phyloP scores from a whole-genome alignment of 345 rosid genomes.

The Clarkia xantiana region DNA sequence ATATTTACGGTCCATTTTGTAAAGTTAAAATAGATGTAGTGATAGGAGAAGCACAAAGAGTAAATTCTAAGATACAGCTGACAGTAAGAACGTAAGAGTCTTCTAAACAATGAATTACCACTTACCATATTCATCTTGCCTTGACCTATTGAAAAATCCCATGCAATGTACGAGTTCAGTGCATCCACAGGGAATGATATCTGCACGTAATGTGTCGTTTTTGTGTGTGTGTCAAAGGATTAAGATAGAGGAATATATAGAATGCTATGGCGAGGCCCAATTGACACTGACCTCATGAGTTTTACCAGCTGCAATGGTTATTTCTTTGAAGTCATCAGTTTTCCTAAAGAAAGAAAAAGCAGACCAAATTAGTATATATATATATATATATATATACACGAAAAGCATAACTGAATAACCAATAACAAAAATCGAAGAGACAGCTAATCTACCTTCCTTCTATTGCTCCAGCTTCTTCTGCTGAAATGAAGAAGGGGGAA shows the following conservation, averaged over 20 bases:
- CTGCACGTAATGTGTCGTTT: slow-evolving; percentile 22
- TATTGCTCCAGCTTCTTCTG: slow-evolving; percentile 57
- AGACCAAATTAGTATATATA: slow-evolving; percentile 1
- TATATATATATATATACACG: not conserved
- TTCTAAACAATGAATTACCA: slow-evolving; percentile 13
- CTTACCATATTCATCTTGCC: slow-evolving; percentile 75
- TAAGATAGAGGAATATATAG: no score
- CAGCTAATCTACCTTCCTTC: slow-evolving; percentile 32
- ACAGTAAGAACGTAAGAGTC: slow-evolving; percentile 6
- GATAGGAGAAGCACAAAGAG: no score
- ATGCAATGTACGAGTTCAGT: slow-evolving; percentile 81
- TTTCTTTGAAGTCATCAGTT: slow-evolving; percentile 78
- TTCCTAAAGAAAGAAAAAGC: slow-evolving; percentile 28
- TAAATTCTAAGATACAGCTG: not conserved
- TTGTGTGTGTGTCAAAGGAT: no score
- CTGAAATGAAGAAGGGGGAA: slow-evolving; percentile 88
- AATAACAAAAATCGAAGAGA: slow-evolving; percentile 6
- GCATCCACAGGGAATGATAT: slow-evolving; percentile 74
- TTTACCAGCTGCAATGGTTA: slow-evolving; percentile 65
- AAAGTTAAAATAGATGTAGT: no score
- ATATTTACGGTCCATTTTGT: no score
- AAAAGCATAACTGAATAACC: not conserved
- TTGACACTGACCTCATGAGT: slow-evolving; percentile 49
- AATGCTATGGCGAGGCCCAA: not conserved
- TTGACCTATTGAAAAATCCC: slow-evolving; percentile 85